Base-by-base conservation (phyloP, 352 stramenopile genomes). In the Phytopythium mirpurense region DNA sequence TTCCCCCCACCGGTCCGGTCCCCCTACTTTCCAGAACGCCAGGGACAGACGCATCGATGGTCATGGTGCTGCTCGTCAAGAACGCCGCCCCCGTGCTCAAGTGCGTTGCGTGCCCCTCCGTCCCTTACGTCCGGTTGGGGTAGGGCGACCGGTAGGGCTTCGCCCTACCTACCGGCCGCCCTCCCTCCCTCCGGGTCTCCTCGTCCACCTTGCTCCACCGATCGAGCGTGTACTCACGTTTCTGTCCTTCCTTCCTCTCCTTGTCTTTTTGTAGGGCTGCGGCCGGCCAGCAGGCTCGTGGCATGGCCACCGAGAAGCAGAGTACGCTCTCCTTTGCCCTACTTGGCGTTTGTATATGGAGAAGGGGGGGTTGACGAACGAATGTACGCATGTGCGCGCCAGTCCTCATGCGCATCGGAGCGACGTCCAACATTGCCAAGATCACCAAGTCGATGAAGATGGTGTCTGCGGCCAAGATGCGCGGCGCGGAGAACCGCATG, bases 381-480 rank as follows among this genome's bases (percentile, higher is more conserved):
- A 15, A 12, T 35, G 9, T 46, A 0, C 38, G 23, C 16, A 10
- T 9, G 0, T 32, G 31, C 29, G 29, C 16, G 4, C 2, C 57
- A 75, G 67, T 91, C 85, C 88, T 90, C 56, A 97, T 98, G 78
- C 95, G 98, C 68, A 99, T 99, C 65, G 83, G 86, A 56, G 96
- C 96, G 21, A 99, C 97, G 32, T 98, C 97, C 62, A 99, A 99
- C 87, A 99, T 99, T 58, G 85, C 93, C 64, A 99, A 99, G 86
- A 99, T 99, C 81, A 99, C 97, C 47, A 97, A 97, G 76, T 99
- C 97, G 51, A 99, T 99, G 97, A 99, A 99, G 80, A 99, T 99
- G 96, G 97, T 99, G 72, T 99, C 96, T 56, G 96, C 97, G 42
- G 96, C 96, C 57, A 99, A 99, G 86, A 95, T 99, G 64, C 96